Evolutionary conservation across 441 rosid genomes (phyloP), one percentile per base, ranked within the genome.

Genomic region (Gossypium lobatum): DNA sequence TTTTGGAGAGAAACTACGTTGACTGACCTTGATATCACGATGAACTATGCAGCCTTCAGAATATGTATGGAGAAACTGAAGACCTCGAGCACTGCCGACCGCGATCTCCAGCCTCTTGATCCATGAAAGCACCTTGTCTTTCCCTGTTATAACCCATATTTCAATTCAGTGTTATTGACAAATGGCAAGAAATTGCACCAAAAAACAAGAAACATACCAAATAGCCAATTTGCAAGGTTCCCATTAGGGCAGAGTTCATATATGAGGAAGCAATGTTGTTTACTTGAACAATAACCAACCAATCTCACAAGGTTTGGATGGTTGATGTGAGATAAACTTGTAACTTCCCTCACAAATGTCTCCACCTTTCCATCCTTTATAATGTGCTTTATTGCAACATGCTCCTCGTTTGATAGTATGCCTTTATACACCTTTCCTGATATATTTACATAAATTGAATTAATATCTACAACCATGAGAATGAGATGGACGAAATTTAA

Each of bases 11-110:
- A 34, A 34, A 34, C 39, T 34, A 34, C 3, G 39, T 6, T 3
- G 53, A 64, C 46, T 7, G 54, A 85, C 92, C 85, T 86, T 88
- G 76, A 88, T 81, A 74, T 86, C 87, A 0, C 89, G 86, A 64
- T 86, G 92, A 76, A 86, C 90, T 46, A 88, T 86, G 81, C 92
- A 85, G 55, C 90, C 90, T 77, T 83, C 84, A 11, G 88, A 78
- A 58, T 85, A 85, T 64, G 88, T 82, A 48, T 86, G 92, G 42
- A 88, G 89, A 79, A 85, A 88, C 80, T 65, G 68, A 59, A 88
- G 90, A 18, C 83, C 89, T 17, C 79, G 79, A 73, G 89, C 89
- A 55, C 85, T 75, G 58, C 75, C 87, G 7, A 86, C 79, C 1
- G 90, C 87, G 25, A 88, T 86, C 82, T 83, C 70, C 28, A 88